Evolutionary conservation across 306 rosid species (phyloP).

Genomic region (Fragaria iinumae): DNA sequence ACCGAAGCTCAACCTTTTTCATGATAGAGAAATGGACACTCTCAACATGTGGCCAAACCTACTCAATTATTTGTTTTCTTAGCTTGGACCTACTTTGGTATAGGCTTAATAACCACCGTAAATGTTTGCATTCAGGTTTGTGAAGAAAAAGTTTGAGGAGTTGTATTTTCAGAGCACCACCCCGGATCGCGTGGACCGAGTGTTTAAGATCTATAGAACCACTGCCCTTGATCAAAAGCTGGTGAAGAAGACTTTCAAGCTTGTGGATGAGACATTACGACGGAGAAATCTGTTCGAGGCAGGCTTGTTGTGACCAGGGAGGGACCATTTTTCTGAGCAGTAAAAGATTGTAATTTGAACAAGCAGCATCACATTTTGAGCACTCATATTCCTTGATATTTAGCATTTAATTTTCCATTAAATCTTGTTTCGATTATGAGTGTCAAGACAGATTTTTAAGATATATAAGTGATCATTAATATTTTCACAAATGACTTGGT

Average conservation of each 20-base stretch:
- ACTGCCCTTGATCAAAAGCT: constrained; percentile 99
- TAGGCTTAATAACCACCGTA: background rate
- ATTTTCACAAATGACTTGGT: background rate
- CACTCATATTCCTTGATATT: constrained; percentile 60
- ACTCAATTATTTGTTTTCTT: constrained; percentile 5
- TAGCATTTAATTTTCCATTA: constrained; percentile 44
- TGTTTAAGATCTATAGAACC: constrained; percentile 84
- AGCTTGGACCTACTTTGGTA: background rate
- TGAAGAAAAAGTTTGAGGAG: constrained; percentile 96
- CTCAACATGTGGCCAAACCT: background rate
- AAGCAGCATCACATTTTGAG: constrained; percentile 47
- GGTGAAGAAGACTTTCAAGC: constrained; percentile 98
- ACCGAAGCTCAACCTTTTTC: background rate
- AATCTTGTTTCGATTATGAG: constrained; percentile 45
- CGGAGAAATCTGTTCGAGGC: constrained; percentile 94
- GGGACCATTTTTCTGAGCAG: constrained; percentile 16
- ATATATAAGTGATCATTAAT: constrained; percentile 2
- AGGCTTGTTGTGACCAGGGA: constrained; percentile 71
- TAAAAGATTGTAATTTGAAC: constrained; percentile 14
- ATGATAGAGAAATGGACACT: background rate
- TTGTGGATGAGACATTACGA: constrained; percentile 90
- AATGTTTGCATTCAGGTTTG: constrained; percentile 55
- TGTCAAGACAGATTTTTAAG: constrained; percentile 19
- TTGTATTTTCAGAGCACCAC: constrained; percentile 87
- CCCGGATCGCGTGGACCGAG: constrained; percentile 86